phyloP scores from a whole-genome alignment of 192 early-diverging fungal genomes.

The Neocallimastix lanati region DNA sequence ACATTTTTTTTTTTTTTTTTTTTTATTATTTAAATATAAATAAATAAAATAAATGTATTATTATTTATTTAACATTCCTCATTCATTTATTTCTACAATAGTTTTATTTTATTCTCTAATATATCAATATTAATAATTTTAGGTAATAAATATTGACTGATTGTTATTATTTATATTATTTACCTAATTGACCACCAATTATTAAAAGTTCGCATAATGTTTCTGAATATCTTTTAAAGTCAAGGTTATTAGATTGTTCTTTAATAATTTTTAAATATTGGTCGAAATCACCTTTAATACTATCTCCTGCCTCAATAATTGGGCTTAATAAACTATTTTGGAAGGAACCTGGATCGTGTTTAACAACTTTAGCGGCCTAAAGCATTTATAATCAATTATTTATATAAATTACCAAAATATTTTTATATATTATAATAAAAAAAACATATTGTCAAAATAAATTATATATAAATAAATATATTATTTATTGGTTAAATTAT shows the following conservation, averaged over 20 bases:
- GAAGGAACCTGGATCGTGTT: background rate
- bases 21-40: background rate
- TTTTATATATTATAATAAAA: no score
- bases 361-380: background rate
- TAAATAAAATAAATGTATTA: no score
- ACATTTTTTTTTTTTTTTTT: slow-evolving; percentile 4
- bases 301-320: background rate
- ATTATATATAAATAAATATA: no score
- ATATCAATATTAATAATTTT: no score
- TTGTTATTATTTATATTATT: slow-evolving; percentile 72
- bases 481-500: no score
- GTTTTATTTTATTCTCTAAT: no score
- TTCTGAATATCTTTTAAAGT: slow-evolving; percentile 91
- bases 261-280: background rate
- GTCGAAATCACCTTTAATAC: background rate
- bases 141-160: no score
- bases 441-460: no score
- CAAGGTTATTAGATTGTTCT: slow-evolving; percentile 43
- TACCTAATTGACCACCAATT: slow-evolving; percentile 41
- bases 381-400: no score
- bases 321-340: background rate
- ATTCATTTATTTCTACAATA: no score
- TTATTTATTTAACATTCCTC: no score
- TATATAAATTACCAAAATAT: no score
- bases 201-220: slow-evolving; percentile 85